phyloP scores from a whole-genome alignment of 352 stramenopile genomes.

The Phytophthora palmivora region DNA sequence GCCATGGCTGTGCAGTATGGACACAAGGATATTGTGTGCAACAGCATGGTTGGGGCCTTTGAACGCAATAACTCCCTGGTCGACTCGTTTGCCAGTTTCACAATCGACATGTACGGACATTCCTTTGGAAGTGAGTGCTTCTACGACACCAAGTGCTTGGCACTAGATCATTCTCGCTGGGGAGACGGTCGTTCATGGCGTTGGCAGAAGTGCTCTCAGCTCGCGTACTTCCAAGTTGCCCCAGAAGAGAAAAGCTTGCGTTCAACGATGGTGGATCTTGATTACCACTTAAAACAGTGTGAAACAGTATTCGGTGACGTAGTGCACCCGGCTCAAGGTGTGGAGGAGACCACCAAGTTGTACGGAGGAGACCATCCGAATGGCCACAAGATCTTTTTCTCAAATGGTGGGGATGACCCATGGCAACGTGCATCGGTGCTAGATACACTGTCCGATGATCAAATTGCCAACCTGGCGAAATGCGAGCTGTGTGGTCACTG shows the following conservation, averaged over 20 bases:
- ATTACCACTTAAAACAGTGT: constrained; percentile 87
- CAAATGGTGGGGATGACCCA: constrained; percentile 84
- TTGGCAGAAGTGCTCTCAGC: constrained; percentile 88
- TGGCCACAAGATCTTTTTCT: constrained; percentile 86
- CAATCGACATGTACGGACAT: constrained; percentile 77
- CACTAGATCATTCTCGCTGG: constrained; percentile 58
- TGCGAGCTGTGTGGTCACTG: constrained; percentile 89
- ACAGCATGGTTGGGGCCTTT: constrained; percentile 56
- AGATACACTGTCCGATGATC: constrained; percentile 58
- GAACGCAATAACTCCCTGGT: constrained; percentile 61
- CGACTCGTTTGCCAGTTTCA: constrained; percentile 83
- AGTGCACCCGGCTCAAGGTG: constrained; percentile 62
- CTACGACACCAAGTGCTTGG: constrained; percentile 83
- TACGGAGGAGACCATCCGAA: constrained; percentile 81
- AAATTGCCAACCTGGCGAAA: constrained; percentile 71
- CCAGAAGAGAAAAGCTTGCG: constrained; percentile 67
- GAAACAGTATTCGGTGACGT: constrained; percentile 71
- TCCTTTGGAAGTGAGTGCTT: constrained; percentile 84
- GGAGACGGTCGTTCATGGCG: constrained; percentile 84
- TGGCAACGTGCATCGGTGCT: constrained; percentile 86
- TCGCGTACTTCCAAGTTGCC: constrained; percentile 90
- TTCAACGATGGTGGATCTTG: constrained; percentile 67
- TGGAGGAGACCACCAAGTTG: constrained; percentile 66
- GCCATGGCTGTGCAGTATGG: constrained; percentile 92
- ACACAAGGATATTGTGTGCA: constrained; percentile 82